Evolutionary conservation across 352 stramenopile species (phyloP), one percentile per base, ranked within the genome.

Genomic region (Phytophthora pini): DNA sequence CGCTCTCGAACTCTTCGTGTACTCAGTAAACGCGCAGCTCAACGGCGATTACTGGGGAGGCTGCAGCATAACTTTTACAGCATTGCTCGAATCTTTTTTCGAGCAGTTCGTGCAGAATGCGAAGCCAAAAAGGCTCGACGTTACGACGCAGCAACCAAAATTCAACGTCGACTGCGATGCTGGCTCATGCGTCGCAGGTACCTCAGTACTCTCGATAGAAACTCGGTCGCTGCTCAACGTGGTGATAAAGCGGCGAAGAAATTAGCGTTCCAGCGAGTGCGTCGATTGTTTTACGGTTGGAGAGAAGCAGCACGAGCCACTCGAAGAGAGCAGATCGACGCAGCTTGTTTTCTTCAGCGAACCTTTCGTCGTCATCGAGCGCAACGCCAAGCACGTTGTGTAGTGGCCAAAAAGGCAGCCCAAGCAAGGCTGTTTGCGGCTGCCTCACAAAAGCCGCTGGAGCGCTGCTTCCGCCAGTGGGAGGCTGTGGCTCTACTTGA

Each of bases 401-500:
- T 84, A 1, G 55, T 92, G 26, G 65, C 69, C 5, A 92, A 91
- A 77, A 74, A n/a, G 40, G 77, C 79, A 39, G 72, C 74, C 4
- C 81, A 87, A 13, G 70, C 64, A 44, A 65, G 68, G 17, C 38
- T 91, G 26, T 43, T 93, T 13, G 76, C 72, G 17, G 66, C 71
- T 36, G 68, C 78, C 1, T 73, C 78, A 5, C 67, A 76, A 50
- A 91, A 88, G 34, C 85, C 82, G 8, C 46, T 92, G 2, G 81
- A 87, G 49, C 69, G 76, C 2, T 85, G 70, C 34, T 93, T 93
- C 50, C 80, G 70, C 17, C 65, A 62, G 40, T 92, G 85, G 85
- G 81, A 92, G 44, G 27, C 56, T 12, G 52, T 57, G 7, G 31
- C 59, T 0, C 7, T 89, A 46, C 70, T 92, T 0, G 79, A 93